Base-by-base conservation (phyloP, 2,329 filamentous ascomycete genomes). In the Exophiala xenobiotica region DNA sequence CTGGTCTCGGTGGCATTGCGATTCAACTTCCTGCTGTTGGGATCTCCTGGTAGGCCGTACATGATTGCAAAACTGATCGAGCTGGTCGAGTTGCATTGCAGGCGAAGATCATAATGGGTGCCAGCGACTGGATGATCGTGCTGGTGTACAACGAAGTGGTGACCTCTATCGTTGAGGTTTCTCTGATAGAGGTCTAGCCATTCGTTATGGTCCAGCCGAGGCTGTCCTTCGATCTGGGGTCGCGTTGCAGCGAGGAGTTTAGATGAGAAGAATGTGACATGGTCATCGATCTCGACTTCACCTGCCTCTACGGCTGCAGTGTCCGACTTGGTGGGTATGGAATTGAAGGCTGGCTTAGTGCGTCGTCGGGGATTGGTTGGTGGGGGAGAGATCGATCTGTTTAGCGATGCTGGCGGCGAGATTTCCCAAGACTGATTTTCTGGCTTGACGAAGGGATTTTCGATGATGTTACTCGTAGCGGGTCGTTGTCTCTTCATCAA, bases 51-150 rank as follows among this genome's bases (percentile, higher is more conserved):
- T 14, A 81, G 63, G 1, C 81, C 81, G 61, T 83, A 85, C 80
- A 82, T 83, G 57, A 84, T 74, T 0, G 81, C 80, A 65, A 72
- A 88, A 53, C 80, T 85, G 8, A 80, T 77, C 20, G 82, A 84
- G 62, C 84, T 87, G 0, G 78, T 78, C 51, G 77, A 74, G 23
- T 85, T 88, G 64, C 88, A 85, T 65, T 88, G 85, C 14, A 88
- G 71, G 2, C 85, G 75, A 16, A 88, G 73, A 65, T 88, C 86
- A 70, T 88, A 87, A 64, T 86, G 82, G 1, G 77, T 76, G 19
- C 85, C 84, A 7, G 85, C 83, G 37, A 86, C 66, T 1, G 85
- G 86, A 63, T 88, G 85, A 62, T 87, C 84, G 64, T 89, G 85
- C 63, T 89, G 85, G 65, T 88, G 84, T 29, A 88, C 76, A 45